Percentiles rank a stretch among this genome's conserved stretches.
Conservation (phyloP, 2,329 filamentous ascomycete genomes). For the Aspergillus neotritici region DNA sequence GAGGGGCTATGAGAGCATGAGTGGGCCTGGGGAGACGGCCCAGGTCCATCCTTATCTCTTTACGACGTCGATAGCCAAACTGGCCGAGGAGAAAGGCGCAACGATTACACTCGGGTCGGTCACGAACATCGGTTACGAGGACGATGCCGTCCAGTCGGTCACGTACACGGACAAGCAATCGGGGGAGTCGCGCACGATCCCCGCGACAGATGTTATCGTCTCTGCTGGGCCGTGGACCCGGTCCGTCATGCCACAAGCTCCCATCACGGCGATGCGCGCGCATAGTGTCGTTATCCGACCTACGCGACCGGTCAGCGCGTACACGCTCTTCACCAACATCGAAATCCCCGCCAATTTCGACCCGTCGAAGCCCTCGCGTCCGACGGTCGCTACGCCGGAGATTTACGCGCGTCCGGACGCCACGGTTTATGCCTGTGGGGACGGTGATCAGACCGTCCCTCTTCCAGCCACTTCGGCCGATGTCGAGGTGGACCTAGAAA, state of each 20-base stretch:
- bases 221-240: constrained; percentile 60
- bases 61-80: constrained; percentile 72
- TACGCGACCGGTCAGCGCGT: constrained; percentile 45
- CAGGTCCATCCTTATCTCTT: constrained; percentile 93
- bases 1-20: constrained; percentile 74
- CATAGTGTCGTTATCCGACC: constrained; percentile 59
- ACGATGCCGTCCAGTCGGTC: constrained; percentile 55
- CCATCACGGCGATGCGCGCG: constrained; percentile 56
- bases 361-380: constrained; percentile 45
- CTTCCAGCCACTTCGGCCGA: constrained; percentile 70
- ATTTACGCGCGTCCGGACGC: constrained; percentile 86
- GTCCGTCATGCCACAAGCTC: constrained; percentile 48
- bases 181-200: constrained; percentile 44
- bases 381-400: constrained; percentile 71
- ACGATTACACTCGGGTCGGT: constrained; percentile 65
- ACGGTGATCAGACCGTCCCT: constrained; percentile 70
- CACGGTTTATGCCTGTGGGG: constrained; percentile 91
- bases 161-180: constrained; percentile 54
- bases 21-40: constrained; percentile 70
- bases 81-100: constrained; percentile 65
- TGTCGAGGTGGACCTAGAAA: constrained; percentile 66
- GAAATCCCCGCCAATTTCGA: constrained; percentile 60
- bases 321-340: constrained; percentile 72
- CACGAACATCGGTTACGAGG: constrained; percentile 56
- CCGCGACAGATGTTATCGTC: constrained; percentile 56